These are phyloP conservation scores for Eimeria necatrix DNA, from an alignment of 169 alveolate species.

Conservation along the genomic window DNA sequence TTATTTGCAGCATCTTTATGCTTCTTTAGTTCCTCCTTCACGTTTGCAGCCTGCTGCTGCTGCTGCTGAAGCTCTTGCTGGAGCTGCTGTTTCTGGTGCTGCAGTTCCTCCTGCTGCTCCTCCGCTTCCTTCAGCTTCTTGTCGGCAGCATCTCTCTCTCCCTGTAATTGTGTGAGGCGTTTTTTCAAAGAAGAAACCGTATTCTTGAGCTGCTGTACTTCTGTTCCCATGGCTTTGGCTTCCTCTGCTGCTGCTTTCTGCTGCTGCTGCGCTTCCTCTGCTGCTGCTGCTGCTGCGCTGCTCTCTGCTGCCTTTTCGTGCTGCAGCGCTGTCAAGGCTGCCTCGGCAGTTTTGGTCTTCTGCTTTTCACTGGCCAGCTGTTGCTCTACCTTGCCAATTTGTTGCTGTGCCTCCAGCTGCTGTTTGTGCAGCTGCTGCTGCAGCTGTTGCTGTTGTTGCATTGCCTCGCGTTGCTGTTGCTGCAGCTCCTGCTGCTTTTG, in stretches of 20 bases:
- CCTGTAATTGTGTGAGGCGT: neutral
- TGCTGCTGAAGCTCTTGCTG: neutral
- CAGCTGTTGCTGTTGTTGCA: neutral
- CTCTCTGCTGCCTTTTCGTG: neutral
- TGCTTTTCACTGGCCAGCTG: neutral
- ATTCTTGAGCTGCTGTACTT: neutral
- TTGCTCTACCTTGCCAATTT: neutral
- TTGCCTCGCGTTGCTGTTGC: neutral
- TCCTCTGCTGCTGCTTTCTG: neutral
- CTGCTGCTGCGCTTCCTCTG: neutral
- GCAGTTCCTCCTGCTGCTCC: neutral
- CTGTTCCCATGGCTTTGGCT: neutral
- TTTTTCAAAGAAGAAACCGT: slow-evolving; percentile 10
- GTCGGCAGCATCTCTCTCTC: neutral
- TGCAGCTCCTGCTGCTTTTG: slow-evolving; percentile 20
- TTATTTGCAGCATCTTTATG: neutral
- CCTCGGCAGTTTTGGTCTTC: neutral
- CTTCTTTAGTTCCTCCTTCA: neutral
- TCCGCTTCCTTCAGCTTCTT: neutral
- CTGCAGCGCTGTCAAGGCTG: neutral
- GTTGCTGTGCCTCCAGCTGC: neutral
- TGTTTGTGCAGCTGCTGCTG: slow-evolving; percentile 3
- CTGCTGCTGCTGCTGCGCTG: slow-evolving; percentile 34
- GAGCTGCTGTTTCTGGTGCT: neutral
- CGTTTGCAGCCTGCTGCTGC: neutral